Evolutionary conservation across 192 early-diverging fungal genomes (phyloP), one percentile per base, ranked within the genome.

Genomic region (Cetraspora pellucida): DNA sequence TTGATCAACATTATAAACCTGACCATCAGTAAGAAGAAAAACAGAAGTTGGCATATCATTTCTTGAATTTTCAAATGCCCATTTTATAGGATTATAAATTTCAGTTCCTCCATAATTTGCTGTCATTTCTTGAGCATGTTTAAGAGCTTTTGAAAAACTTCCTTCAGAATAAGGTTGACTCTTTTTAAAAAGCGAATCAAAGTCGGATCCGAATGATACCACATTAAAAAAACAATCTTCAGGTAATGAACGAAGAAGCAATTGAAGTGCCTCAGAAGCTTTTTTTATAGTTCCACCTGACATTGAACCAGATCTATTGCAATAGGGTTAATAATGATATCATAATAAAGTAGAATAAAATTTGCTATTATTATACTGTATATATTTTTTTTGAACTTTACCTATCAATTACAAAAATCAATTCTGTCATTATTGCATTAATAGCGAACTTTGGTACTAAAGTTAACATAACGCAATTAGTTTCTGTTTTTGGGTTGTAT

Each of bases 41-140:
- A 86, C 31, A n/a, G 74, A 67, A 23, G 85, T 86, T 16, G 85
- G 75, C n/a, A 86, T 72, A 59, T 86, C 80, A 3, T 64, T 71
- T 45, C 31, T 72, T 21, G 77, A 37, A 28, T 31, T 64, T 5
- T 76, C 57, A n/a, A 88, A 25, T 11, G 71, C 77, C 73, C 72
- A 71, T 49, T 85, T 60, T 31, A 88, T 16, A 43, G 82, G 52
- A 10, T 64, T 46, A 21, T 72, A 64, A 57, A 88, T 88, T 63
- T 89, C 87, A 11, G 87, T 88, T 27, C 87, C 87, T 7, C 87
- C 87, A 43, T 78, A 58, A 61, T 82, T 68, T 28, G 87, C 83
- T n/a, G 64, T 45, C 79, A 88, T 77, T 14, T 10, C 14, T 17
- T 71, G 21, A 17, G 77, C 81, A 31, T 81, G 74, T 23, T n/a